phyloP scores from a whole-genome alignment of 2,329 filamentous ascomycete genomes.

The Tothia fuscella region DNA sequence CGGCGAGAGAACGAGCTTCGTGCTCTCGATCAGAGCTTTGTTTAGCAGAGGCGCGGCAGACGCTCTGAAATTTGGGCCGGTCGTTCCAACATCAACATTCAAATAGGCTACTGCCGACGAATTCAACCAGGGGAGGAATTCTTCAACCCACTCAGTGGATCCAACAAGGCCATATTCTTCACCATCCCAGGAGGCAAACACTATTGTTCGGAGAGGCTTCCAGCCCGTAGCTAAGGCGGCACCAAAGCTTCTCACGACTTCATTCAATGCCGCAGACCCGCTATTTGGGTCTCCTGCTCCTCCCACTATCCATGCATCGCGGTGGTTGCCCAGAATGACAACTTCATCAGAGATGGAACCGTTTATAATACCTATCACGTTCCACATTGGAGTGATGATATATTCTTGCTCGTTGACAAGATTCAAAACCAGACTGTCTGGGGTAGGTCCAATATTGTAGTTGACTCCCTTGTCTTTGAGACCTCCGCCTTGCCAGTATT shows the following conservation, averaged over 20 bases:
- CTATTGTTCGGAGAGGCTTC: constrained; percentile 79
- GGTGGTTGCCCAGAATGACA: constrained; percentile 81
- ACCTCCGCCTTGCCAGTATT: constrained; percentile 60
- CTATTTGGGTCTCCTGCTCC: constrained; percentile 75
- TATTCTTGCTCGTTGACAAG: constrained; percentile 39
- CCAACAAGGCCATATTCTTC: constrained; percentile 78
- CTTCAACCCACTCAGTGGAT: constrained; percentile 87
- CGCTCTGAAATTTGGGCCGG: constrained; percentile 51
- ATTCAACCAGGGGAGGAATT: constrained; percentile 71
- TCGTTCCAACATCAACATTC: constrained; percentile 68
- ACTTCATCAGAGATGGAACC: constrained; percentile 77
- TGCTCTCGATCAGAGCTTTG: constrained; percentile 56
- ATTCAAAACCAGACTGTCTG: constrained; percentile 48
- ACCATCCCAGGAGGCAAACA: constrained; percentile 62
- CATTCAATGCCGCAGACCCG: constrained; percentile 59
- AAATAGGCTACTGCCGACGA: constrained; percentile 67
- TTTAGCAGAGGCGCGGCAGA: constrained; percentile 66
- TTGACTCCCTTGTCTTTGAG: constrained; percentile 68
- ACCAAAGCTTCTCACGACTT: constrained; percentile 65
- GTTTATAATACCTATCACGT: constrained; percentile 87
- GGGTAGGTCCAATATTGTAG: constrained; percentile 77
- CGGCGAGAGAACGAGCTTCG: constrained; percentile 31
- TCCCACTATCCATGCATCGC: constrained; percentile 83
- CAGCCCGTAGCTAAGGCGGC: constrained; percentile 60
- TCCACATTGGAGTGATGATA: constrained; percentile 41